phyloP scores from a whole-genome alignment of 2,329 filamentous ascomycete genomes.

The Cladophialophora chaetospira region DNA sequence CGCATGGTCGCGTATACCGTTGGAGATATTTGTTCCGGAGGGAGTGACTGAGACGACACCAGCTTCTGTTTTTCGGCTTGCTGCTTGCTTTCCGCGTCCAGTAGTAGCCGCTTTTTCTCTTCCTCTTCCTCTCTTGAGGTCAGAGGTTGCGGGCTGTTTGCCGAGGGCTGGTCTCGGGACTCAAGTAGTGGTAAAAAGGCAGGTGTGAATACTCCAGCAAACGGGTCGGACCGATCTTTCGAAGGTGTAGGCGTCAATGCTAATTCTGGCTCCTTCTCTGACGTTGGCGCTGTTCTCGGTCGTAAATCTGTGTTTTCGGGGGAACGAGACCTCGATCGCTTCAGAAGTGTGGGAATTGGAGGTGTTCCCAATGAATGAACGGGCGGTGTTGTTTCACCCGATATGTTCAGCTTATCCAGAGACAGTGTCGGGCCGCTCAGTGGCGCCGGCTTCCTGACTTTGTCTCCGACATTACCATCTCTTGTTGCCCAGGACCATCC shows the following conservation, averaged over 20 bases:
- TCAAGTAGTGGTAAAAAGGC: slow-evolving; percentile 31
- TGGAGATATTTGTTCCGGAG: slow-evolving; percentile 19
- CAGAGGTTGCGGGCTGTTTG: slow-evolving; percentile 12
- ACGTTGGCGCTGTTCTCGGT: slow-evolving; percentile 13
- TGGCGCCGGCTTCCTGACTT: slow-evolving; percentile 19
- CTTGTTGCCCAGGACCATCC: slow-evolving; percentile 12
- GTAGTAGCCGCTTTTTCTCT: slow-evolving; percentile 17
- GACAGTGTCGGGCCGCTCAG: slow-evolving; percentile 30
- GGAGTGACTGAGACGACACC: slow-evolving; percentile 21
- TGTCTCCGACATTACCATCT: slow-evolving; percentile 17
- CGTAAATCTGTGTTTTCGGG: background rate
- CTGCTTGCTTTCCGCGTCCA: slow-evolving; percentile 17
- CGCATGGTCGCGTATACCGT: slow-evolving; percentile 18
- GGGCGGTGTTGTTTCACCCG: slow-evolving; percentile 24
- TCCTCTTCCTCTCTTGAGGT: slow-evolving; percentile 16
- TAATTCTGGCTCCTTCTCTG: slow-evolving; percentile 9
- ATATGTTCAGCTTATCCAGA: slow-evolving; percentile 29
- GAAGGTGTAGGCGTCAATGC: slow-evolving; percentile 17
- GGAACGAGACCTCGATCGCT: slow-evolving; percentile 8
- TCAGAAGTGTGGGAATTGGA: slow-evolving; percentile 18
- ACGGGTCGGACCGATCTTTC: slow-evolving; percentile 22
- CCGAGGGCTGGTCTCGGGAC: slow-evolving; percentile 18
- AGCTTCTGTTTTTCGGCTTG: slow-evolving; percentile 15
- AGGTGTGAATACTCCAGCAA: slow-evolving; percentile 31
- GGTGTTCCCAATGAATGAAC: slow-evolving; percentile 22